These are phyloP conservation scores for Malassezia obtusa DNA, from an alignment of 1,284 basidiomycete species.

Conservation along the genomic window DNA sequence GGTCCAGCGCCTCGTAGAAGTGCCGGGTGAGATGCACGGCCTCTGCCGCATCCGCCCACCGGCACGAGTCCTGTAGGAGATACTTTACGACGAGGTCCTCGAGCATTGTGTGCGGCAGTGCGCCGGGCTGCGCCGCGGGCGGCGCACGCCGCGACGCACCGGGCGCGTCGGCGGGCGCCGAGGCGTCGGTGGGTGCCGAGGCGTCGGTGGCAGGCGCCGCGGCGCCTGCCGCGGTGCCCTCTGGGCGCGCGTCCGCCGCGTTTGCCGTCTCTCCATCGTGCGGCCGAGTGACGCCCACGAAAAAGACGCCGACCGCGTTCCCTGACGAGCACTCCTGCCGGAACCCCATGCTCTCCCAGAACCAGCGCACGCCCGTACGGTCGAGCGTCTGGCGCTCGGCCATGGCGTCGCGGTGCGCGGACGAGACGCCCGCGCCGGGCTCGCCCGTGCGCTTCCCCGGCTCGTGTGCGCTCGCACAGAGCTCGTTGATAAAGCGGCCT, in stretches of 20 bases:
- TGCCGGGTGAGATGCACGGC: slow-evolving; percentile 22
- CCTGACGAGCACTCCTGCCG: slow-evolving; percentile 45
- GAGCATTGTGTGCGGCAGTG: slow-evolving; percentile 28
- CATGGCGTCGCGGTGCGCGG: slow-evolving; percentile 24
- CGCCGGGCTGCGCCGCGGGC: slow-evolving; percentile 20
- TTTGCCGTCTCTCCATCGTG: not conserved
- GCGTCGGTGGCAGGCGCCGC: too few relatives aligned
- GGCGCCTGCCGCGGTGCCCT: not conserved
- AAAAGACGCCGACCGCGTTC: slow-evolving; percentile 42
- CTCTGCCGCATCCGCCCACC: slow-evolving; percentile 22
- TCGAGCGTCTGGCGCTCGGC: slow-evolving; percentile 36
- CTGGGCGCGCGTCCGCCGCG: not conserved
- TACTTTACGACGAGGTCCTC: slow-evolving; percentile 29
- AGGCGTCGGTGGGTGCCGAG: not conserved
- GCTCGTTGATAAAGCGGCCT: slow-evolving; percentile 44
- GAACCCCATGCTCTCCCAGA: slow-evolving; percentile 46
- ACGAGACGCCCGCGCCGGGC: slow-evolving; percentile 1
- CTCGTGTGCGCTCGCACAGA: slow-evolving; percentile 36
- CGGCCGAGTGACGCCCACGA: slow-evolving; percentile 22
- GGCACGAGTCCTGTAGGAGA: slow-evolving; percentile 38
- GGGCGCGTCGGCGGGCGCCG: not conserved
- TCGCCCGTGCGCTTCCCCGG: slow-evolving; percentile 14
- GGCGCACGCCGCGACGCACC: not conserved
- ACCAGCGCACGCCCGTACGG: slow-evolving; percentile 31
- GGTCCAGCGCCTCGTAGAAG: slow-evolving; percentile 27